Evolutionary conservation across 2,329 filamentous ascomycete species (phyloP), one percentile per base, ranked within the genome.

Genomic region (Ophioceras dolichostomum): DNA sequence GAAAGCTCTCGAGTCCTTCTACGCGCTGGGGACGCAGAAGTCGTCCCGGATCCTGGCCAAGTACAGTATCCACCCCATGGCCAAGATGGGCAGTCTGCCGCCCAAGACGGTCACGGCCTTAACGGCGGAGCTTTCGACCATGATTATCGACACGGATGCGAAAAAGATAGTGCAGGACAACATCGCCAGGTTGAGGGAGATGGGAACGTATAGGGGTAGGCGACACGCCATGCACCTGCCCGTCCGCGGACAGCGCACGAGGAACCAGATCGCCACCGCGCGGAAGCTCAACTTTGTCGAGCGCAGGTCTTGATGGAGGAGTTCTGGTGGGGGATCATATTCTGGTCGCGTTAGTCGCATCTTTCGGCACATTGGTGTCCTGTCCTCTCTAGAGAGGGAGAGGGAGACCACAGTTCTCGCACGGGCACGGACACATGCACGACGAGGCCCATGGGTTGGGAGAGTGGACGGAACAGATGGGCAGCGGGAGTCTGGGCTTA

Each of bases 131-230:
- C 68, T 98, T 29, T 84, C 86, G 13, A 79, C 78, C 38, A 88
- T 98, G 85, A 94, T 83, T 42, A 85, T 96, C 50, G 91, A 95
- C 59, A 94, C 83, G 58, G 88, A 96, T 51, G 69, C 93, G 45
- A 69, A 77, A 51, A 74, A 82, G 54, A 65, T 84, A 41, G 62
- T 95, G 27, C 71, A 80, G 50, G 85, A 94, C 35, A 91, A 96
- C 53, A 94, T 98, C 48, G 70, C 70, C 55, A 69, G 89, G 41
- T 53, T 98, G 58, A 84, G 83, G 56, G 88, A 95, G 51, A 95
- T 94, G 66, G 88, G 88, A 35, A 79, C 81, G 4, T 94, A 94
- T 55, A 70, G 91, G 37, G 91, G 91, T 46, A 79, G 83, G 57
- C 69, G 91, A 47, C 91, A 98, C 66, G 89, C 89, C 40, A 88